Evolutionary conservation across 352 stramenopile genomes (phyloP).

Genomic region (Hyaloperonospora arabidopsidis): DNA sequence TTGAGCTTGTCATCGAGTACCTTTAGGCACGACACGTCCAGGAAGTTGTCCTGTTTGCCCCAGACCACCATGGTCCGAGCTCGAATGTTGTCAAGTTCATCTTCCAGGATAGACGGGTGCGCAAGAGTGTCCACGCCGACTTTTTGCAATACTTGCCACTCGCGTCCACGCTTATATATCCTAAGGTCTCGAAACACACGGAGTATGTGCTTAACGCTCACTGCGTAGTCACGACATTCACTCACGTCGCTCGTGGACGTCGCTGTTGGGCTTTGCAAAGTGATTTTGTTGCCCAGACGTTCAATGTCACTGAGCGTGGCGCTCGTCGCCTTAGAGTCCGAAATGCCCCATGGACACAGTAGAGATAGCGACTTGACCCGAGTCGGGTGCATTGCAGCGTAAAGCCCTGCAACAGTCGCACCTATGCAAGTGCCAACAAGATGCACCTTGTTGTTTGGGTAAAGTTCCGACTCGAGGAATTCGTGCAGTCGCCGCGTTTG

Average conservation of each 20-base stretch:
- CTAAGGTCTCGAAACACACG: conserved; percentile 23
- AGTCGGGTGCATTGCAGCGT: conserved; percentile 51
- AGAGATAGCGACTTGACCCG: conserved; percentile 52
- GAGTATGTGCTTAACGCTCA: conserved; percentile 25
- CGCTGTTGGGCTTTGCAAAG: conserved; percentile 43
- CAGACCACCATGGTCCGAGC: conserved; percentile 54
- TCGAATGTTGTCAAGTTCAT: conserved; percentile 43
- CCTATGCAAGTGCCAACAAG: conserved; percentile 65
- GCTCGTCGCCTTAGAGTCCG: conserved; percentile 50
- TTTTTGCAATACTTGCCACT: conserved; percentile 41
- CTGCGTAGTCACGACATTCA: conserved; percentile 21
- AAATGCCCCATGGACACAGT: conserved; percentile 59
- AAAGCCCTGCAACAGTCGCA: conserved; percentile 57
- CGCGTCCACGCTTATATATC: conserved; percentile 19
- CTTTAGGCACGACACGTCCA: conserved; percentile 54
- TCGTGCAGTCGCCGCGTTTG: conserved; percentile 47
- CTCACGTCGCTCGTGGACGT: conserved; percentile 35
- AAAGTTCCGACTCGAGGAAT: conserved; percentile 48
- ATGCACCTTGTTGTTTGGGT: conserved; percentile 49
- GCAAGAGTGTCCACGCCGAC: conserved; percentile 49
- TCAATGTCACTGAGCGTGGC: conserved; percentile 38
- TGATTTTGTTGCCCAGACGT: conserved; percentile 37
- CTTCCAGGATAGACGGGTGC: conserved; percentile 50
- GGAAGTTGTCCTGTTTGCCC: conserved; percentile 55
- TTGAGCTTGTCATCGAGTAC: conserved; percentile 46